Evolutionary conservation across 2,329 filamentous ascomycete genomes (phyloP).

Genomic region (Didymella segeticola): DNA sequence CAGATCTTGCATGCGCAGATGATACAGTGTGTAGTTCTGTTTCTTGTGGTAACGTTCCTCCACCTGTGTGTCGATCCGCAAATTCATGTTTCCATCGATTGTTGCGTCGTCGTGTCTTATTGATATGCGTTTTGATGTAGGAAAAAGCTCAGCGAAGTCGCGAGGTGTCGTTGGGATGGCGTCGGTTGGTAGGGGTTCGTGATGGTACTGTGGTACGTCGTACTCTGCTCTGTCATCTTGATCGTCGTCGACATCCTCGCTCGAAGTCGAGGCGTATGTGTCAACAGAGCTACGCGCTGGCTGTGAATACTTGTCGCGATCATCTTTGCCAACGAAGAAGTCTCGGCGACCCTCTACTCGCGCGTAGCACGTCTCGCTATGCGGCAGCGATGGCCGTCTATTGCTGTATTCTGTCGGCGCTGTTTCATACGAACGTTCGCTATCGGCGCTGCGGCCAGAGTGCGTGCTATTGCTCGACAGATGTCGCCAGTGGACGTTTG

Average conservation of each 20-base stretch:
- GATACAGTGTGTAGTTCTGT: slow-evolving; percentile 80
- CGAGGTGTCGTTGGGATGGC: slow-evolving; percentile 79
- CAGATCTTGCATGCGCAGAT: slow-evolving; percentile 93
- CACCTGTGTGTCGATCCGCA: slow-evolving; percentile 83
- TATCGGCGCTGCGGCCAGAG: slow-evolving; percentile 40
- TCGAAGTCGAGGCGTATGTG: slow-evolving; percentile 80
- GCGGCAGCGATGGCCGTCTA: slow-evolving; percentile 35
- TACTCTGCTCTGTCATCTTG: slow-evolving; percentile 57
- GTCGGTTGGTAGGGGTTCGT: slow-evolving; percentile 68
- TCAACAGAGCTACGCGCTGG: slow-evolving; percentile 68
- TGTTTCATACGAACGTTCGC: slow-evolving; percentile 43
- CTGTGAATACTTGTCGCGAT: slow-evolving; percentile 22
- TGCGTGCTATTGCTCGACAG: slow-evolving; percentile 43
- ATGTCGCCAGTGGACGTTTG: slow-evolving; percentile 41
- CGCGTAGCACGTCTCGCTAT: slow-evolving; percentile 40
- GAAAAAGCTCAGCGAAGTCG: slow-evolving; percentile 85
- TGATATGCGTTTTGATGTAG: slow-evolving; percentile 78
- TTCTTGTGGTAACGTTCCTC: slow-evolving; percentile 62
- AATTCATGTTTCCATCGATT: slow-evolving; percentile 93
- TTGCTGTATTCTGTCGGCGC: slow-evolving; percentile 46
- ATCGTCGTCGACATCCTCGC: slow-evolving; percentile 61
- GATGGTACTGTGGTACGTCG: slow-evolving; percentile 66
- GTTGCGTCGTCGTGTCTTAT: slow-evolving; percentile 92
- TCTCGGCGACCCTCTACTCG: slow-evolving; percentile 39
- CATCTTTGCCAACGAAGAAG: slow-evolving; percentile 28